Evolutionary conservation across 2,329 filamentous ascomycete genomes (phyloP).

Genomic region (Incumbomyces delicatus): DNA sequence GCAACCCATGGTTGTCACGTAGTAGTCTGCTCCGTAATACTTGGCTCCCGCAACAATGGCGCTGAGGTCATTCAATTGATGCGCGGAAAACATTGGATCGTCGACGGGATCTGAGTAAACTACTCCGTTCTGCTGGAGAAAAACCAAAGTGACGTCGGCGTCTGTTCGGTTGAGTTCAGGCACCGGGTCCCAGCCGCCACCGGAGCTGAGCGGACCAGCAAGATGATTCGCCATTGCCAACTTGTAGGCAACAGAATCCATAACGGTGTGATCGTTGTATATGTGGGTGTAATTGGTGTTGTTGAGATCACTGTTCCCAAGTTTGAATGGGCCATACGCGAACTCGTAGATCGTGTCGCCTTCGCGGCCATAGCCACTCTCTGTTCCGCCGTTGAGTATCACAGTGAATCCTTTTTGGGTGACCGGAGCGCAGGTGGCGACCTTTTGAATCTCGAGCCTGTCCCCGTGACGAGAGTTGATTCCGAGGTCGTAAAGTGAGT

Average conservation of each 20-base stretch:
- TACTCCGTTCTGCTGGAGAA: conserved; percentile 24
- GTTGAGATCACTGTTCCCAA: neutral
- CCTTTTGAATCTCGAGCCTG: neutral
- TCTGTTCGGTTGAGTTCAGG: conserved; percentile 23
- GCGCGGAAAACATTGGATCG: conserved; percentile 27
- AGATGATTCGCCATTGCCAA: neutral
- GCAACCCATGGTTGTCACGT: conserved; percentile 23
- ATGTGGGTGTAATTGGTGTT: conserved; percentile 1
- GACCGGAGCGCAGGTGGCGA: conserved; percentile 2
- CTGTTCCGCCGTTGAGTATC: neutral
- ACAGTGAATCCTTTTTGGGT: neutral
- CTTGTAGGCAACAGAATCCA: conserved; percentile 4
- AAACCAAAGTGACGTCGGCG: conserved; percentile 26
- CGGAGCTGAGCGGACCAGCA: neutral
- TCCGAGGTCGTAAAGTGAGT: conserved; percentile 2
- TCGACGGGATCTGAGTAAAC: conserved; percentile 20
- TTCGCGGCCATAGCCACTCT: neutral
- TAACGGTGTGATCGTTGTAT: conserved; percentile 3
- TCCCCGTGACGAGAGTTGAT: conserved; percentile 2
- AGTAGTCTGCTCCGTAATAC: conserved; percentile 19
- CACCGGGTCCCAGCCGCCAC: conserved; percentile 20
- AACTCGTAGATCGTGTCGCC: neutral
- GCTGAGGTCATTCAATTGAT: conserved; percentile 8
- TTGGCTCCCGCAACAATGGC: neutral
- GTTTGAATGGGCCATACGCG: neutral